Conservation (phyloP, 2,329 filamentous ascomycete species). For the Aureobasidium uvarum region DNA sequence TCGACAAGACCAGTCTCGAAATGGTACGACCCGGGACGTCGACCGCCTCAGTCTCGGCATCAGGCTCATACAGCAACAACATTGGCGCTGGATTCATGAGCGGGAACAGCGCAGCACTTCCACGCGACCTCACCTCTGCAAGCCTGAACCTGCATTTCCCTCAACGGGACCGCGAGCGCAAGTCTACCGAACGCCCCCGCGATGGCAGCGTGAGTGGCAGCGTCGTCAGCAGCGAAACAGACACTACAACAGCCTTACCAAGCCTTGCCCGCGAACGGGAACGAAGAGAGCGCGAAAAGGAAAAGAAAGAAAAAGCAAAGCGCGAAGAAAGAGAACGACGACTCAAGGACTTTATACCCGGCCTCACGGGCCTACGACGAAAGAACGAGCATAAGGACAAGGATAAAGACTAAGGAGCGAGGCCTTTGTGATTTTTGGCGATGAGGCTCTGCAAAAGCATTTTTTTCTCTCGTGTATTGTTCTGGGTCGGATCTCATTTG, state of each 20-base stretch:
- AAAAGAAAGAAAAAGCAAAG: conserved; percentile 35
- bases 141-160: conserved; percentile 16
- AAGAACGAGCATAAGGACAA: conserved; percentile 36
- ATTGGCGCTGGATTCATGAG: conserved; percentile 13
- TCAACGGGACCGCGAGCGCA: conserved; percentile 13
- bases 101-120: neutral
- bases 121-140: conserved; percentile 18
- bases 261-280: conserved; percentile 37
- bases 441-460: conserved; percentile 21
- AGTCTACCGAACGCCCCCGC: conserved; percentile 2
- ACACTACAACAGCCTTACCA: conserved; percentile 38
- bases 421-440: neutral
- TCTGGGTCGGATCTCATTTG: conserved; percentile 1
- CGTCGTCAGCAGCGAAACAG: conserved; percentile 38
- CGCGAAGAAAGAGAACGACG: conserved; percentile 43
- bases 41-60: conserved; percentile 13
- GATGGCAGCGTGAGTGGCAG: conserved; percentile 36
- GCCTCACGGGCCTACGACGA: conserved; percentile 30
- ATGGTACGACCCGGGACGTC: neutral
- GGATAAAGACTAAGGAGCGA: conserved; percentile 29
- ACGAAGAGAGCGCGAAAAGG: conserved; percentile 29
- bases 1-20: conserved; percentile 16
- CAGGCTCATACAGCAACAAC: conserved; percentile 13
- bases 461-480: neutral
- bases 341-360: conserved; percentile 41